Evolutionary conservation across 2,329 filamentous ascomycete species (phyloP), one percentile per base, ranked within the genome.

Genomic region (Talaromyces sp.): DNA sequence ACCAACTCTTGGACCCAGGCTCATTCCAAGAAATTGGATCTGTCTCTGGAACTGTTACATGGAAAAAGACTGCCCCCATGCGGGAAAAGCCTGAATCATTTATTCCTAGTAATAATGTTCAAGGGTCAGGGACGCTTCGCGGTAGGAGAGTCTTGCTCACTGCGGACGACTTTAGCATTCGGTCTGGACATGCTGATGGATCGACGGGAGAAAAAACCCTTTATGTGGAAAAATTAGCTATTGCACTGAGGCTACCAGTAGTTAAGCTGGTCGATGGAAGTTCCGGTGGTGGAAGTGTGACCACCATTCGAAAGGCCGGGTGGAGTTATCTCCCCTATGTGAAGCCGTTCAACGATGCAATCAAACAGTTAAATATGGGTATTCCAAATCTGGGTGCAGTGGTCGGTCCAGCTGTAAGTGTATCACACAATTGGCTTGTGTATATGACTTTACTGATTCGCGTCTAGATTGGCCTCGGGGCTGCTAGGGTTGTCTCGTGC

Each of bases 351-450:
- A 69, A 73, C 4, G 73, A 80, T 42, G 79, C 84, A 0, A 76
- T 83, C 1, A 68, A 80, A 65, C 84, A 86, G 61, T 68, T 87
- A 54, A 86, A 86, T 59, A 70, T 78, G 57, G 85, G 85, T 0
- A 86, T 87, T 44, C 84, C 84, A 1, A 87, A 87, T 62, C 62
- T 87, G 1, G 84, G 84, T 1, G 84, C 84, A 1, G 82, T 86
- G 0, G 62, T 87, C 10, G 85, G 85, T 0, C 84, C 85, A 4
- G 84, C 84, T 0, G 74, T 76, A 57, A 47, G 69, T 57, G 19
- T 37, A 36, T 10, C 27, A 16, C 0, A 14, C 6, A 22, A 9
- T 16, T 41, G 33, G 11, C 9, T 32, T 22, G 13, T 14, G 2
- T 19, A 8, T 22, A 22, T 16, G 20, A 20, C 1, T 36, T 20